These are phyloP conservation scores for Yarrowia sp. DNA, from an alignment of 805 yeast species.

Conservation along the genomic window DNA sequence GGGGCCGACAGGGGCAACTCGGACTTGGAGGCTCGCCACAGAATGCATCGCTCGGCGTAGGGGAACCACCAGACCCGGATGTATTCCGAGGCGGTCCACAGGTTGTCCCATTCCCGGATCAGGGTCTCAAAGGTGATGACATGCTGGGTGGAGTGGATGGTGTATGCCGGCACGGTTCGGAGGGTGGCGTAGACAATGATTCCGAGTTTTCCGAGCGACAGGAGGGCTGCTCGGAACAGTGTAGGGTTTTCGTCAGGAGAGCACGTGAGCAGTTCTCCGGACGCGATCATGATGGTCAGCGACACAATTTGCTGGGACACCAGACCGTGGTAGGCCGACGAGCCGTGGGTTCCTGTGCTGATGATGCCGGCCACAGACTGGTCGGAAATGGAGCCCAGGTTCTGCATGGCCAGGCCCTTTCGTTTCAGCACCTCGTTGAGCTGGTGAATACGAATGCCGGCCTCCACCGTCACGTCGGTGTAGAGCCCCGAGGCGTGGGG, in stretches of 20 bases:
- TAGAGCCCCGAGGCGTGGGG: slow-evolving; percentile 39
- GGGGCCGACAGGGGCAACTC: slow-evolving; percentile 60
- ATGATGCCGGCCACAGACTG: slow-evolving; percentile 95
- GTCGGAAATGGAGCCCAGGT: slow-evolving; percentile 88
- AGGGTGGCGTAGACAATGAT: slow-evolving; percentile 80
- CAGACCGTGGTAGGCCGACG: slow-evolving; percentile 87
- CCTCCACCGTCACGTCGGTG: slow-evolving; percentile 92
- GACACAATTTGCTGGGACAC: slow-evolving; percentile 84
- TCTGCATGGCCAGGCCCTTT: slow-evolving; percentile 77
- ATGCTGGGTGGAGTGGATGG: slow-evolving; percentile 75
- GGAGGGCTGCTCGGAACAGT: slow-evolving; percentile 73
- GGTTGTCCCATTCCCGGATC: slow-evolving; percentile 43
- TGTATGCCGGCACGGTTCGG: slow-evolving; percentile 79
- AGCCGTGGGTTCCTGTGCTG: slow-evolving; percentile 95
- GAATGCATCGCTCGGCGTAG: slow-evolving; percentile 74
- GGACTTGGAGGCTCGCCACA: slow-evolving; percentile 87
- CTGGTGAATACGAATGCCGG: slow-evolving; percentile 78
- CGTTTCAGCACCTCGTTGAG: slow-evolving; percentile 62
- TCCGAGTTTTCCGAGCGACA: slow-evolving; percentile 90
- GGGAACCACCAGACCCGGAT: slow-evolving; percentile 98
- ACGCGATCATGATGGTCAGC: slow-evolving; percentile 67
- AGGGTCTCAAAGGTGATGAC: slow-evolving; percentile 74
- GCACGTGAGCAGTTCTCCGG: slow-evolving; percentile 67
- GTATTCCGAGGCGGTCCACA: slow-evolving; percentile 89
- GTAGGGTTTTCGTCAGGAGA: slow-evolving; percentile 61